Evolutionary conservation across 352 stramenopile genomes (phyloP), one percentile per base, ranked within the genome.

Genomic region (Globisporangium yorkense): DNA sequence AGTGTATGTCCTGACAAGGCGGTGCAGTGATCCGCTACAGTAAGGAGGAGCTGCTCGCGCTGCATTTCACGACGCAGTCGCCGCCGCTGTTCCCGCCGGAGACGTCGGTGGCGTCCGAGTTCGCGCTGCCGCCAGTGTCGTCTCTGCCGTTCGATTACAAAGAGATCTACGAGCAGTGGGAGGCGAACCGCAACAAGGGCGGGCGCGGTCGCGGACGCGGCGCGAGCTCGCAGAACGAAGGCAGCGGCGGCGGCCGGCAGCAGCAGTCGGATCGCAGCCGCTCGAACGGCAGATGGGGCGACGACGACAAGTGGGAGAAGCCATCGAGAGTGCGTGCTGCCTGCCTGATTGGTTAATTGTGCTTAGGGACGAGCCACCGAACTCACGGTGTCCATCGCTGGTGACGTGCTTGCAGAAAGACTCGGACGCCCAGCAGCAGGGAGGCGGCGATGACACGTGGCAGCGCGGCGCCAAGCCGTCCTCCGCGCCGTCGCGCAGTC

Each of bases 91-190:
- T 91, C 40, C 66, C 84, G 2, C 67, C 72, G 6, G 85, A 91
- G 33, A 88, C 81, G 27, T 57, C 72, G 29, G 80, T 95, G 13
- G 79, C 73, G 18, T 89, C 80, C 7, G 75, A 85, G 45, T 73
- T 87, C 43, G 70, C 68, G 44, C 50, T 95, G 13, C 83, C 84
- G 8, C 85, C 85, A 2, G 83, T 95, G 18, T 68, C 67, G 51
- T 88, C 70, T 27, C 56, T 93, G 37, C 85, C 85, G 2, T 95
- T 95, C 58, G 84, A 95, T 68, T 90, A 91, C 56, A 80, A 92
- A 57, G 85, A 93, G 63, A 84, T 95, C 48, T 92, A 92, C 66
- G 91, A 95, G 58, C 83, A 93, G 63, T 93, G 83, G 84, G 75
- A 80, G 35, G 57, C 88, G 24, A 92, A 90, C 57, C 81, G 81